These are phyloP conservation scores for Wallacemonas sp. DNA, from an alignment of 208 protist species.

Conservation along the genomic window DNA sequence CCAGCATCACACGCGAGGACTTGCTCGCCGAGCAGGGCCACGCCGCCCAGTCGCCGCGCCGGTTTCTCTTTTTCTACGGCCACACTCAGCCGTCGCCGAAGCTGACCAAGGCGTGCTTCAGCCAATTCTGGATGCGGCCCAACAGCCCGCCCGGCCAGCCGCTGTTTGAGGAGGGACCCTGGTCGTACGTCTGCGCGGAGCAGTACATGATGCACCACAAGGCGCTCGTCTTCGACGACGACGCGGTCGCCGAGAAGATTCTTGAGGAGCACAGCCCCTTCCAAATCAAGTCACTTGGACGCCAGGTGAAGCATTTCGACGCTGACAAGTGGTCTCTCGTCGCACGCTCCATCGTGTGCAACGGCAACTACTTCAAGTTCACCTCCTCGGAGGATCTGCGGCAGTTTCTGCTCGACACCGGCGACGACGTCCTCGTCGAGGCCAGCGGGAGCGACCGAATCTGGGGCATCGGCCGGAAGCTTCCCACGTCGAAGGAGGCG, in stretches of 20 bases:
- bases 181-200: slow-evolving; percentile 14
- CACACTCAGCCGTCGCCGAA: slow-evolving; percentile 3
- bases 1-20: not conserved
- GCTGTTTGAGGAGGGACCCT: slow-evolving; percentile 1
- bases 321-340: slow-evolving; percentile 1
- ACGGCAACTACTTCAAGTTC: slow-evolving; percentile 14
- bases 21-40: slow-evolving; percentile 7
- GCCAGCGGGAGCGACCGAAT: slow-evolving; percentile 2
- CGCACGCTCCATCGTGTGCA: slow-evolving; percentile 12
- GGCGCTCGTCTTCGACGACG: slow-evolving; percentile 5
- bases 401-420: slow-evolving; percentile 13
- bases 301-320: slow-evolving; percentile 1
- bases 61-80: slow-evolving; percentile 10
- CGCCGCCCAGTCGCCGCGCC: not conserved
- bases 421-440: slow-evolving; percentile 12
- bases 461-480: slow-evolving; percentile 6
- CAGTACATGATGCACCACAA: slow-evolving; percentile 19
- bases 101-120: slow-evolving; percentile 16
- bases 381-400: slow-evolving; percentile 3
- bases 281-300: slow-evolving; percentile 6
- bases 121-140: slow-evolving; percentile 12
- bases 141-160: not conserved
- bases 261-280: slow-evolving; percentile 2
- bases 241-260: slow-evolving; percentile 2
- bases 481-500: not conserved